phyloP scores from a whole-genome alignment of 2,329 filamentous ascomycete species.

The Ophiostoma sp. region DNA sequence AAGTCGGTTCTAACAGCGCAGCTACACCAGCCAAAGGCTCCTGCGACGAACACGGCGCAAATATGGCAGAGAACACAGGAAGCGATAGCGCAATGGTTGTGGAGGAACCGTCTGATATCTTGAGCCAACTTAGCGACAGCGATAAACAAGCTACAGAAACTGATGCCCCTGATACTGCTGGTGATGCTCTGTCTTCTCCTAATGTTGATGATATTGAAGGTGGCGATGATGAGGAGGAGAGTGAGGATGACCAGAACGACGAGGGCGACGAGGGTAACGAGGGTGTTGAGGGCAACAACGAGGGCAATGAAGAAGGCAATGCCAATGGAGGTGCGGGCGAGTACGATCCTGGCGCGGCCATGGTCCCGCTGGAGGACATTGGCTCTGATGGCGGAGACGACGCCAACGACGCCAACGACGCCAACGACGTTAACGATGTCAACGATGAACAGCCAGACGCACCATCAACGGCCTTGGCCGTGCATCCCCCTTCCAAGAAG shows the following conservation, averaged over 20 bases:
- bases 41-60: slow-evolving; percentile 26
- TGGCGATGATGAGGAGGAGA: slow-evolving; percentile 44
- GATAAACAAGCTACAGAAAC: slow-evolving; percentile 50
- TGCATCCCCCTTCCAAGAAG: slow-evolving; percentile 46
- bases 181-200: slow-evolving; percentile 40
- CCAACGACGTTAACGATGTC: no score
- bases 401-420: background rate
- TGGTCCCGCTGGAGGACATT: slow-evolving; percentile 6
- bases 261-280: slow-evolving; percentile 29
- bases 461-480: slow-evolving; percentile 29
- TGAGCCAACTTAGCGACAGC: slow-evolving; percentile 48
- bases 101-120: slow-evolving; percentile 47
- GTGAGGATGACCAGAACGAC: slow-evolving; percentile 50
- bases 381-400: background rate
- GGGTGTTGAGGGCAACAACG: slow-evolving; percentile 28
- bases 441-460: slow-evolving; percentile 22
- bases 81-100: slow-evolving; percentile 49
- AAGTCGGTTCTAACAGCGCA: background rate
- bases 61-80: slow-evolving; percentile 30
- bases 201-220: slow-evolving; percentile 38
- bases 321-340: background rate
- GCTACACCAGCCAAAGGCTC: slow-evolving; percentile 29
- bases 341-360: slow-evolving; percentile 9
- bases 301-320: background rate
- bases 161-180: slow-evolving; percentile 43